Evolutionary conservation across 2,329 filamentous ascomycete species (phyloP).

Genomic region (Aspergillus costaricaensis): DNA sequence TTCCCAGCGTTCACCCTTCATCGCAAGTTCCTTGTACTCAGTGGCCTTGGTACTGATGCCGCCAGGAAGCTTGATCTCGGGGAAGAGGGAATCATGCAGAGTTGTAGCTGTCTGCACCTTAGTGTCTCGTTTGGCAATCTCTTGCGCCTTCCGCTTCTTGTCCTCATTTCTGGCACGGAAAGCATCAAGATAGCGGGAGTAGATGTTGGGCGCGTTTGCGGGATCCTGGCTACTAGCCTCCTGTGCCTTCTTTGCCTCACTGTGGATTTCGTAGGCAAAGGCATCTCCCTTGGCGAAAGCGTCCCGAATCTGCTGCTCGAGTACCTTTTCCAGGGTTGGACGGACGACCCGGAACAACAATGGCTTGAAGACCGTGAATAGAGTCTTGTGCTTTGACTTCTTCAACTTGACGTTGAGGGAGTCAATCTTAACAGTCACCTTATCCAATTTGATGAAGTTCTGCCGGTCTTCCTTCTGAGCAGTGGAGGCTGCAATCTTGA

Average conservation of each 20-base stretch:
- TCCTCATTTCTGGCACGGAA: conserved; percentile 72
- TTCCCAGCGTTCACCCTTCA: conserved; percentile 91
- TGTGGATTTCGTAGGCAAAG: conserved; percentile 74
- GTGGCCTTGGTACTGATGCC: conserved; percentile 92
- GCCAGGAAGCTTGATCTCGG: conserved; percentile 78
- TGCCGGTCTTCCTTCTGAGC: conserved; percentile 73
- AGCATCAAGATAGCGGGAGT: conserved; percentile 78
- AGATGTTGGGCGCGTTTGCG: conserved; percentile 76
- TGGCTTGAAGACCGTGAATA: conserved; percentile 86
- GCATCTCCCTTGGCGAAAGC: conserved; percentile 74
- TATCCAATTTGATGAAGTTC: conserved; percentile 93
- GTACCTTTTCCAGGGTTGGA: conserved; percentile 79
- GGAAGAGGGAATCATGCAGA: conserved; percentile 89
- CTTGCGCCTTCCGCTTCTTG: conserved; percentile 75
- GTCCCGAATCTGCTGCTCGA: conserved; percentile 87
- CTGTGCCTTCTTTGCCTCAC: conserved; percentile 74
- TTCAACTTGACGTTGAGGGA: conserved; percentile 84
- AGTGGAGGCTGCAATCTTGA: conserved; percentile 86
- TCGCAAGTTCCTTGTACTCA: conserved; percentile 84
- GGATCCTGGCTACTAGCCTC: conserved; percentile 68
- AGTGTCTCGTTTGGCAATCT: conserved; percentile 60
- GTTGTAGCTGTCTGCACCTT: conserved; percentile 83
- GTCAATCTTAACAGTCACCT: conserved; percentile 79
- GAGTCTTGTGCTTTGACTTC: conserved; percentile 90
- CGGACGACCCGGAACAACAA: conserved; percentile 80